Conservation (phyloP, 2,329 filamentous ascomycete species). For the Fonsecaea pugnacius region DNA sequence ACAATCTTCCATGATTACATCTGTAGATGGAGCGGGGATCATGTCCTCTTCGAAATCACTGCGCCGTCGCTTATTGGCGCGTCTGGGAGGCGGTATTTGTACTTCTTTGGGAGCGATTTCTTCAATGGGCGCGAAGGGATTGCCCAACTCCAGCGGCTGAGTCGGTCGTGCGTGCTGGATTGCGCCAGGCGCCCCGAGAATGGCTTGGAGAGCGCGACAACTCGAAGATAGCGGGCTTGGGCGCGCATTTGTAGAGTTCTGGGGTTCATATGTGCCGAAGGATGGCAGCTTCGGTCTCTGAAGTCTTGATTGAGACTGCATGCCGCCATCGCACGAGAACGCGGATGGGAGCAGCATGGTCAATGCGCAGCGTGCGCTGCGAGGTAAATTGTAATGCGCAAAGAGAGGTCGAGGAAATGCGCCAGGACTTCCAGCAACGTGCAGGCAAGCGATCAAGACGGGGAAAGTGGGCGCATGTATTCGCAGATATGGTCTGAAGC, state of each 20-base stretch:
- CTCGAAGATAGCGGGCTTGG: constrained; percentile 45
- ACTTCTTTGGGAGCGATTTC: constrained; percentile 24
- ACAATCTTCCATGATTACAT: constrained; percentile 30
- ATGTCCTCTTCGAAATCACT: constrained; percentile 40
- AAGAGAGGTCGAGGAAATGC: constrained; percentile 14
- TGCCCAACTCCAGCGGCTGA: constrained; percentile 40
- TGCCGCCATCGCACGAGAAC: constrained; percentile 48
- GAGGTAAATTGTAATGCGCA: constrained; percentile 17
- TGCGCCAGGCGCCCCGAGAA: constrained; percentile 38
- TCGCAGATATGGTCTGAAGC: constrained; percentile 21
- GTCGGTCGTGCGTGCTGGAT: constrained; percentile 40
- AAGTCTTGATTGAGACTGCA: constrained; percentile 28
- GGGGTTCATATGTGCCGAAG: constrained; percentile 46
- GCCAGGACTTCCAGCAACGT: constrained; percentile 23
- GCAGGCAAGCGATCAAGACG: neutral
- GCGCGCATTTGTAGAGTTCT: constrained; percentile 43
- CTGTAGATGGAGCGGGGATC: constrained; percentile 31
- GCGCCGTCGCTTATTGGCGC: constrained; percentile 48
- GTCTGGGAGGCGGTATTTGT: constrained; percentile 39
- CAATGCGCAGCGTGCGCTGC: constrained; percentile 25
- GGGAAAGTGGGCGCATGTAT: constrained; percentile 4
- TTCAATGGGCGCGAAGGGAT: constrained; percentile 32
- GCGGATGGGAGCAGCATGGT: constrained; percentile 53
- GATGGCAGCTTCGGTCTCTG: constrained; percentile 36
- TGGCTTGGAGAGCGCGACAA: constrained; percentile 38